Conservation (phyloP, 208 protist genomes). For the Wallacemonas sp. region DNA sequence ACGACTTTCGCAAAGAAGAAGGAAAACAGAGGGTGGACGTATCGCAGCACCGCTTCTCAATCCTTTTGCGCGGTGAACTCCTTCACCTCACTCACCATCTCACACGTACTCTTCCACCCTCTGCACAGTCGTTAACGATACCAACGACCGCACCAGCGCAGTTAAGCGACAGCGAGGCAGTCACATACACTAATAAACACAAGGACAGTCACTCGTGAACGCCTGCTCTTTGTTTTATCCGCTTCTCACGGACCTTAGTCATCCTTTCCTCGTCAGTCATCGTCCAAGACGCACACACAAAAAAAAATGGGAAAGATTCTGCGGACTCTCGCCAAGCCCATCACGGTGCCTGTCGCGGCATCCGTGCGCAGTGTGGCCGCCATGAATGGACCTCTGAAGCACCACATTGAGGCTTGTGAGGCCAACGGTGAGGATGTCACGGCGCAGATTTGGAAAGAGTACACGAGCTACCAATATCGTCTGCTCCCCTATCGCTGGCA, state of each 20-base stretch:
- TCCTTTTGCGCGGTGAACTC: too few relatives aligned
- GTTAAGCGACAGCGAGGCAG: too few relatives aligned
- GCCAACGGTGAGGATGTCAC: constrained; percentile 63
- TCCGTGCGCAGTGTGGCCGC: constrained; percentile 33
- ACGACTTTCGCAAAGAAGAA: too few relatives aligned
- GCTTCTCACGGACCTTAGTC: constrained; percentile 1
- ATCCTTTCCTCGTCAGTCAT: constrained; percentile 7
- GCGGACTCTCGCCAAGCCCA: constrained; percentile 36
- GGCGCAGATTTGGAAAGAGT: constrained; percentile 69
- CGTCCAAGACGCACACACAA: background rate
- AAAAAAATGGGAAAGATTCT: constrained; percentile 32
- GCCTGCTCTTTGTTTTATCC: too few relatives aligned
- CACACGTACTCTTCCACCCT: too few relatives aligned
- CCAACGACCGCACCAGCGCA: too few relatives aligned
- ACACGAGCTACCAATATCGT: constrained; percentile 43
- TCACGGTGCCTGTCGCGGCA: constrained; percentile 42
- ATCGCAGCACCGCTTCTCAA: too few relatives aligned
- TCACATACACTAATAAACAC: too few relatives aligned
- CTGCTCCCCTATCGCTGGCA: constrained; percentile 59
- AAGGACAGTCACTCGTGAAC: too few relatives aligned
- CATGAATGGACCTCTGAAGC: constrained; percentile 75
- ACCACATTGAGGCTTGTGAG: constrained; percentile 59
- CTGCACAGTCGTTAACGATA: too few relatives aligned
- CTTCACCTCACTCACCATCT: too few relatives aligned
- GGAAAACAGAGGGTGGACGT: too few relatives aligned